Evolutionary conservation across 2,329 filamentous ascomycete species (phyloP).

Genomic region (Colletotrichum sp.): DNA sequence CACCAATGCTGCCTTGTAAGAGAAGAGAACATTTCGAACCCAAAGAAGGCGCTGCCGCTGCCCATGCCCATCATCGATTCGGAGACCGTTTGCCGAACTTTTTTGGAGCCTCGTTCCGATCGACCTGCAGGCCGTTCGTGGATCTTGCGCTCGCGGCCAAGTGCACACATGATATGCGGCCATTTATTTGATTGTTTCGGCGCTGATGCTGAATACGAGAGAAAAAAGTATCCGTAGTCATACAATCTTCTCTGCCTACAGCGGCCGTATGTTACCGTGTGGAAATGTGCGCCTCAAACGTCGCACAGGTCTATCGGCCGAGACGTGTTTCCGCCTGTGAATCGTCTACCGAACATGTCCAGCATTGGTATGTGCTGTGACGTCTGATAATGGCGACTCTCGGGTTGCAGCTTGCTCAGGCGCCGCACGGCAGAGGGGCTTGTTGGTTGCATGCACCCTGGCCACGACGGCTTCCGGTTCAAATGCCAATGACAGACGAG

Average conservation of each 20-base stretch:
- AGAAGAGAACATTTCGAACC: background rate
- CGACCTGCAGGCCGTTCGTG: background rate
- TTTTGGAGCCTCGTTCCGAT: background rate
- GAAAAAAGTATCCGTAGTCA: background rate
- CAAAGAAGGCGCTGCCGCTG: background rate
- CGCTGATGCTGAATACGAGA: background rate
- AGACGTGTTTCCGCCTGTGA: slow-evolving; percentile 10
- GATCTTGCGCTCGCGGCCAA: background rate
- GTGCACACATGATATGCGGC: background rate
- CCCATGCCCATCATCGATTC: background rate
- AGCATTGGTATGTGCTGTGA: slow-evolving; percentile 7
- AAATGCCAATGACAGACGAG: background rate
- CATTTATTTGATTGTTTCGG: background rate
- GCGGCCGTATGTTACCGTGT: slow-evolving; percentile 15
- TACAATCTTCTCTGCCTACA: background rate
- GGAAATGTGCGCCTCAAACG: slow-evolving; percentile 4
- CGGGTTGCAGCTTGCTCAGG: slow-evolving; percentile 12
- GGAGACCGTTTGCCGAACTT: background rate
- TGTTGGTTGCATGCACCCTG: slow-evolving; percentile 7
- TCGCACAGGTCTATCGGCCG: slow-evolving; percentile 19
- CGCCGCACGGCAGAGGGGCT: background rate
- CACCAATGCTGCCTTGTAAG: background rate
- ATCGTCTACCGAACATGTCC: background rate
- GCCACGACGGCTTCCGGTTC: slow-evolving; percentile 8
- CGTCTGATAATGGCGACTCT: slow-evolving; percentile 16